Conservation (phyloP, 1,284 basidiomycete genomes). For the Erythrobasidium hasegawianum region DNA sequence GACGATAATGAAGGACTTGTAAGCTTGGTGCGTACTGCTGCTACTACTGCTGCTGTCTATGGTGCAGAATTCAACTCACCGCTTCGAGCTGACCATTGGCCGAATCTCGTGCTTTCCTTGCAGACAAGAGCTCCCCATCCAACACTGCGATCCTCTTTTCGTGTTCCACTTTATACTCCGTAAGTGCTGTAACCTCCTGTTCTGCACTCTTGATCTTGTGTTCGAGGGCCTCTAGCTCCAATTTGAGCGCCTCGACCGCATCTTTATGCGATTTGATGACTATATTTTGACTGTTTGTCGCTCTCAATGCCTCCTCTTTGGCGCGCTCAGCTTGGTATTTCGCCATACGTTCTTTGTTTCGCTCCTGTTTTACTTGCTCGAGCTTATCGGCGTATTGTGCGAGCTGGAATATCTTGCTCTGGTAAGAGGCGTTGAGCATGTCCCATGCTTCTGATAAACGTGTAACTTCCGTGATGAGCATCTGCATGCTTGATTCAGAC, state of each 20-base stretch:
- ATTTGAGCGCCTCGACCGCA: slow-evolving; percentile 68
- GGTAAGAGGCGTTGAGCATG: slow-evolving; percentile 72
- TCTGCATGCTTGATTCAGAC: slow-evolving; percentile 51
- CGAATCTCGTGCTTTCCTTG: too few relatives aligned
- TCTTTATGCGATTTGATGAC: slow-evolving; percentile 86
- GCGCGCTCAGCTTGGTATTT: background rate
- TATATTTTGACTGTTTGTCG: slow-evolving; percentile 93
- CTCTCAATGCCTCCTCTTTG: slow-evolving; percentile 61
- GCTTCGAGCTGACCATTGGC: too few relatives aligned
- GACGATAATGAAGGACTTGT: too few relatives aligned
- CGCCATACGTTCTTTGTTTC: background rate
- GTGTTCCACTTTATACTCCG: background rate
- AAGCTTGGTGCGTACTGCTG: too few relatives aligned
- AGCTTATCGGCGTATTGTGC: slow-evolving; percentile 49
- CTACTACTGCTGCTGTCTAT: too few relatives aligned
- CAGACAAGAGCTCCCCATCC: background rate
- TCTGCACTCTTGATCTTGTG: slow-evolving; percentile 5
- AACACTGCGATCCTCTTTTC: slow-evolving; percentile 10
- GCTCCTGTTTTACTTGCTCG: slow-evolving; percentile 54
- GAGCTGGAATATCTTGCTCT: slow-evolving; percentile 79
- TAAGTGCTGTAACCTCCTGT: slow-evolving; percentile 3
- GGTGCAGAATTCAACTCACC: too few relatives aligned
- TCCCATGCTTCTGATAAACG: slow-evolving; percentile 83
- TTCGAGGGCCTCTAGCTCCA: slow-evolving; percentile 67
- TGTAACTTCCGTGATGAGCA: slow-evolving; percentile 80